A percentile compares a stretch with the other conserved stretches of the same genome.
phyloP scores from a whole-genome alignment of 2,329 filamentous ascomycete species.

The Fusarium nematophilum region DNA sequence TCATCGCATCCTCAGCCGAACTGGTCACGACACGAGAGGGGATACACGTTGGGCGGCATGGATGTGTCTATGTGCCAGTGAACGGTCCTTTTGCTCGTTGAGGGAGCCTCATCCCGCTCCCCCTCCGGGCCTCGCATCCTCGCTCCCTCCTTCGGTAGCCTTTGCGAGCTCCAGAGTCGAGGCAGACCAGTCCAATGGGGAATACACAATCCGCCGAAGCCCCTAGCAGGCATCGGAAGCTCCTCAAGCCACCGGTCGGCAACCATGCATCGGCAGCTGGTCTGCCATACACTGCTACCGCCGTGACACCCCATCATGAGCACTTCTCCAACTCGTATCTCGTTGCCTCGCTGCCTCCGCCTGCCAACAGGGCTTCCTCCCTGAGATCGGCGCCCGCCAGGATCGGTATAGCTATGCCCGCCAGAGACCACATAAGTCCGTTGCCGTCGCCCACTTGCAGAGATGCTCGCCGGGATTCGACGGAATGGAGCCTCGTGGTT shows the following conservation, averaged over 20 bases:
- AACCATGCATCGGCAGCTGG: slow-evolving; percentile 55
- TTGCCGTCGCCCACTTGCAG: slow-evolving; percentile 27
- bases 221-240: slow-evolving; percentile 57
- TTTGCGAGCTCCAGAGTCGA: slow-evolving; percentile 24
- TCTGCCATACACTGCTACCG: slow-evolving; percentile 52
- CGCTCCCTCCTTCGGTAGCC: slow-evolving; percentile 22
- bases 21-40: slow-evolving; percentile 15
- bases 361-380: slow-evolving; percentile 28
- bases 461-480: slow-evolving; percentile 31
- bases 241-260: slow-evolving; percentile 62
- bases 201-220: slow-evolving; percentile 62
- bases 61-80: slow-evolving; percentile 38
- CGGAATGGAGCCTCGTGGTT: slow-evolving; percentile 14
- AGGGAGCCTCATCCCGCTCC: slow-evolving; percentile 34
- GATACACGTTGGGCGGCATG: slow-evolving; percentile 38
- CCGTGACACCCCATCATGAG: slow-evolving; percentile 40
- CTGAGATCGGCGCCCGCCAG: slow-evolving; percentile 22
- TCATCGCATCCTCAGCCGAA: slow-evolving; percentile 11
- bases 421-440: slow-evolving; percentile 22
- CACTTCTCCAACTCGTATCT: slow-evolving; percentile 49
- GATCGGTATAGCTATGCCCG: slow-evolving; percentile 36
- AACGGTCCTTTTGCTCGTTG: slow-evolving; percentile 37
- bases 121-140: slow-evolving; percentile 24
- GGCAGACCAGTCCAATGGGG: slow-evolving; percentile 55
- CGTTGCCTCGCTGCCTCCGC: slow-evolving; percentile 41